Evolutionary conservation across 2,329 filamentous ascomycete species (phyloP).

Genomic region (Sporothrix phasma): DNA sequence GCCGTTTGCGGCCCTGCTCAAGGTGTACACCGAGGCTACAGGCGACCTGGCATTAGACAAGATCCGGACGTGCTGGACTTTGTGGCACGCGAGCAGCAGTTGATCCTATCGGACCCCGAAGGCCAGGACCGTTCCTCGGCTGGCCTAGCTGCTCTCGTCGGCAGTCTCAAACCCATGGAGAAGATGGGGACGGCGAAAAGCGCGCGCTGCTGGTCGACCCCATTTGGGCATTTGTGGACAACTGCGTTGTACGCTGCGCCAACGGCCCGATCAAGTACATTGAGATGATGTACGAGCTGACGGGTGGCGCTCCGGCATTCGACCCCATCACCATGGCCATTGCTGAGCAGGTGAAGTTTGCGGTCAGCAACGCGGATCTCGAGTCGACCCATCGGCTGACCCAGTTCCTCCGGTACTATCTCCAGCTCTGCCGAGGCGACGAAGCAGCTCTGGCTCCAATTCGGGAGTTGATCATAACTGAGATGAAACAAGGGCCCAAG

Average conservation of each 20-base stretch:
- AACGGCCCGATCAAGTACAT: slow-evolving; percentile 75
- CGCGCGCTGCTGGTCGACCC: slow-evolving; percentile 27
- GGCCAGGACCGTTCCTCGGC: not conserved
- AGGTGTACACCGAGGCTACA: slow-evolving; percentile 42
- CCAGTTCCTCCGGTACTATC: slow-evolving; percentile 47
- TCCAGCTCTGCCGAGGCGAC: slow-evolving; percentile 38
- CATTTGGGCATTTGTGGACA: slow-evolving; percentile 67
- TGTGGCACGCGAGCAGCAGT: slow-evolving; percentile 54
- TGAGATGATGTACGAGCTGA: slow-evolving; percentile 51
- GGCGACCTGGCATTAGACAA: slow-evolving; percentile 39
- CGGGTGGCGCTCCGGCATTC: slow-evolving; percentile 29
- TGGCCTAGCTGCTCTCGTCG: slow-evolving; percentile 38
- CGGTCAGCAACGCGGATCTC: slow-evolving; percentile 38
- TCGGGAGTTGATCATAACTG: slow-evolving; percentile 31
- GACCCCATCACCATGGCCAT: slow-evolving; percentile 62
- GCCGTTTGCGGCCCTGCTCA: slow-evolving; percentile 62
- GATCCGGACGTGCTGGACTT: slow-evolving; percentile 47
- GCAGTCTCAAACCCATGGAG: slow-evolving; percentile 26
- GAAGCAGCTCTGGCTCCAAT: slow-evolving; percentile 35
- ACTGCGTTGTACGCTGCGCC: slow-evolving; percentile 67
- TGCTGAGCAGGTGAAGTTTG: slow-evolving; percentile 68
- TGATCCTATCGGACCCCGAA: slow-evolving; percentile 26
- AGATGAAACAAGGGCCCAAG: slow-evolving; percentile 30
- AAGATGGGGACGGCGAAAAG: slow-evolving; percentile 17
- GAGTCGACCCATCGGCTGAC: slow-evolving; percentile 38